These are phyloP conservation scores for Colletotrichum incanum DNA, from an alignment of 2,329 filamentous ascomycete genomes.

Conservation along the genomic window DNA sequence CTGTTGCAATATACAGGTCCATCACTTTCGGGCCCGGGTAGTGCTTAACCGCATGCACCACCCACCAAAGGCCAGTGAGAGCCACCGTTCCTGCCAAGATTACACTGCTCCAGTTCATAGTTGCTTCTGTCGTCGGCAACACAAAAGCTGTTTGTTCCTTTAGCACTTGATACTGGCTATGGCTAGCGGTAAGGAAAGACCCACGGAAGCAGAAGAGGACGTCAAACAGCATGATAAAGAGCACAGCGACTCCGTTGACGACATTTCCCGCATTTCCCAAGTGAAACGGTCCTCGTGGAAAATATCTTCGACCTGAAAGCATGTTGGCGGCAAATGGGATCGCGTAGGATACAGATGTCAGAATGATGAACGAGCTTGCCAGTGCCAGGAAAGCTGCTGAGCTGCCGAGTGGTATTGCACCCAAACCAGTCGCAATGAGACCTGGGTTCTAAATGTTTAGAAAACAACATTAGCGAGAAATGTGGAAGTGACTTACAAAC, in stretches of 20 bases:
- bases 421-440: conserved; percentile 66
- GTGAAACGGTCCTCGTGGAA: conserved; percentile 68
- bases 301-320: conserved; percentile 64
- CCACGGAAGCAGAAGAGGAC: conserved; percentile 74
- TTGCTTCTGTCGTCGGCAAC: conserved; percentile 57
- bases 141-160: conserved; percentile 53
- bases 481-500: conserved; percentile 52
- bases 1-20: conserved; percentile 59
- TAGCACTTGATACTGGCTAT: neutral
- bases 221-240: conserved; percentile 70
- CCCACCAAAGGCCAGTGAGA: conserved; percentile 66
- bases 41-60: conserved; percentile 61
- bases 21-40: conserved; percentile 68
- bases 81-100: conserved; percentile 66
- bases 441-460: conserved; percentile 45
- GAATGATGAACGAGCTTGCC: conserved; percentile 71
- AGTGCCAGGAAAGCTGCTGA: conserved; percentile 70
- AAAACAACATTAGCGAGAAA: neutral
- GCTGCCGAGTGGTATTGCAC: conserved; percentile 70
- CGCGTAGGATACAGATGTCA: conserved; percentile 70
- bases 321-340: conserved; percentile 66
- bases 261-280: conserved; percentile 65
- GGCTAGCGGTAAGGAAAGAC: conserved; percentile 43
- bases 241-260: conserved; percentile 65
- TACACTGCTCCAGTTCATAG: conserved; percentile 70